Conservation (phyloP, 805 yeast genomes). For the Saturnispora gosingensis region DNA sequence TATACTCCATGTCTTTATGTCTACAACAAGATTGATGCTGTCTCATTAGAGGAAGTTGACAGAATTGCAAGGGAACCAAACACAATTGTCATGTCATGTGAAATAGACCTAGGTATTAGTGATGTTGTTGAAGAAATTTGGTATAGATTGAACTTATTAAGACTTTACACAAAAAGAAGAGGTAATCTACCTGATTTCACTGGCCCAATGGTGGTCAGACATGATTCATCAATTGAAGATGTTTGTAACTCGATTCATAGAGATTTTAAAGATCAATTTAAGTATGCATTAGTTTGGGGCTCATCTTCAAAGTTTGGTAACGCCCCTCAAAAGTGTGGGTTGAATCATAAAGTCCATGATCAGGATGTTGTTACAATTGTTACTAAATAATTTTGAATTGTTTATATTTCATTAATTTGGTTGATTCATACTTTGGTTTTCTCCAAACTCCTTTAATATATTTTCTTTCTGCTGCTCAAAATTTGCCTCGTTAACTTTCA, state of each 20-base stretch:
- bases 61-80: conserved; percentile 86
- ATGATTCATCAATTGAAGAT: conserved; percentile 67
- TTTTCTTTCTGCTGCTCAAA: conserved; percentile 11
- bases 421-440: background rate
- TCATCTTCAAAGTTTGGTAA: conserved; percentile 72
- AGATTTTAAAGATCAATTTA: conserved; percentile 85
- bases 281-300: conserved; percentile 96
- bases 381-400: conserved; percentile 43
- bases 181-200: conserved; percentile 72
- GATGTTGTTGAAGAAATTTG: conserved; percentile 91
- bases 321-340: conserved; percentile 94
- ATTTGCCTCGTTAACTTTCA: conserved; percentile 6
- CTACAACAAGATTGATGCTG: conserved; percentile 92
- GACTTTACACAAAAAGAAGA: conserved; percentile 82
- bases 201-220: conserved; percentile 88
- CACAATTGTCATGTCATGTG: conserved; percentile 91
- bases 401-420: background rate
- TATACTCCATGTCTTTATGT: conserved; percentile 89
- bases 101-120: conserved; percentile 72
- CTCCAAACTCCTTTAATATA: conserved; percentile 7
- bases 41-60: conserved; percentile 89
- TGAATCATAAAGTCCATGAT: conserved; percentile 72
- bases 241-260: conserved; percentile 90
- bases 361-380: conserved; percentile 92
- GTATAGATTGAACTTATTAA: conserved; percentile 71